These are phyloP conservation scores for Canavalia ensiformis DNA, from an alignment of 306 rosid species.

Conservation along the genomic window DNA sequence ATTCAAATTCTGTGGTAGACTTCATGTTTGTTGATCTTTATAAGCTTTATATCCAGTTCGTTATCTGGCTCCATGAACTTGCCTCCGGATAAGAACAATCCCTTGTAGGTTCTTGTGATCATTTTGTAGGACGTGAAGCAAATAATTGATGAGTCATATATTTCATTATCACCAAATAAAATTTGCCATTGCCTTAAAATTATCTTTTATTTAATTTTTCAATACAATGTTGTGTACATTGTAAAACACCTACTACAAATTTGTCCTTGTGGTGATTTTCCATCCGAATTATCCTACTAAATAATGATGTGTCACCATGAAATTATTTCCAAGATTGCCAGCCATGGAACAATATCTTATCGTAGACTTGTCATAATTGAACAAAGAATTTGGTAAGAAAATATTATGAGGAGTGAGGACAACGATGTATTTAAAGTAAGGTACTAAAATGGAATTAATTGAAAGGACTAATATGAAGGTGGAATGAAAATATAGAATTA, in stretches of 20 bases:
- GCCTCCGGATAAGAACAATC: neutral
- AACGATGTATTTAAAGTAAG: neutral
- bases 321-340: neutral
- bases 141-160: neutral
- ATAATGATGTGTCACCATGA: neutral
- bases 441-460: neutral
- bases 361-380: neutral
- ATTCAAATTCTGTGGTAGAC: slow-evolving; percentile 6
- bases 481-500: neutral
- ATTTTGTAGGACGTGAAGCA: slow-evolving; percentile 27
- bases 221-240: neutral
- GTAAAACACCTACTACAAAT: neutral
- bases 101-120: neutral
- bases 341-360: slow-evolving; percentile 9
- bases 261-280: neutral
- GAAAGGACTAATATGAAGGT: neutral
- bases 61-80: neutral
- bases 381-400: neutral
- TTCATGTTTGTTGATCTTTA: neutral
- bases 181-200: neutral
- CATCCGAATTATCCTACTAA: neutral
- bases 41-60: slow-evolving; percentile 9
- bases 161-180: neutral
- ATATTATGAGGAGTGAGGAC: neutral
- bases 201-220: neutral